Evolutionary conservation across 179 eudicot genomes (phyloP).

Genomic region (Spergularia azorica): DNA sequence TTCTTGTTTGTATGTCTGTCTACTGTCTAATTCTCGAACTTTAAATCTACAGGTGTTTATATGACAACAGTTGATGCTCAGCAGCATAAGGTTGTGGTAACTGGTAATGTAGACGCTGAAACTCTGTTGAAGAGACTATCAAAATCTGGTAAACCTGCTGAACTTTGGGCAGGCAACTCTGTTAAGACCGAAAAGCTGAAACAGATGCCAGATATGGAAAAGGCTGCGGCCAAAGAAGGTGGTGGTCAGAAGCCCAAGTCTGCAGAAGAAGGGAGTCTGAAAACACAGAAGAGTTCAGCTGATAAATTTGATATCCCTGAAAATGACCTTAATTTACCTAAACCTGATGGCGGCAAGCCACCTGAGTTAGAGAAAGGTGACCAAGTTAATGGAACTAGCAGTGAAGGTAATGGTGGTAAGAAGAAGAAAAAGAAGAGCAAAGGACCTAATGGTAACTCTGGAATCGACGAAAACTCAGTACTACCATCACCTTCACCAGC

Average conservation of each 20-base stretch:
- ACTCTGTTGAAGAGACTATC: slow-evolving; percentile 35
- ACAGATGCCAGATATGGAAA: slow-evolving; percentile 15
- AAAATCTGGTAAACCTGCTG: slow-evolving; percentile 43
- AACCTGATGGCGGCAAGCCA: slow-evolving; percentile 12
- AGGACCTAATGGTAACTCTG: slow-evolving; percentile 16
- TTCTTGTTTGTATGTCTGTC: too few relatives aligned
- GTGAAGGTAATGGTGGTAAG: slow-evolving; percentile 14
- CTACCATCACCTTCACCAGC: slow-evolving; percentile 1
- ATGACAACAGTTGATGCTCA: slow-evolving; percentile 35
- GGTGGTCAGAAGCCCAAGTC: slow-evolving; percentile 9
- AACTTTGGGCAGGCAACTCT: slow-evolving; percentile 36
- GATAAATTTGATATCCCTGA: slow-evolving; percentile 20
- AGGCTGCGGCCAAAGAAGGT: background rate
- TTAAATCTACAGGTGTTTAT: slow-evolving; percentile 38
- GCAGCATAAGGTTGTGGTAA: slow-evolving; percentile 46
- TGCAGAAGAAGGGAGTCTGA: slow-evolving; percentile 11
- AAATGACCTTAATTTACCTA: slow-evolving; percentile 8
- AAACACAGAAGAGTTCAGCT: slow-evolving; percentile 19
- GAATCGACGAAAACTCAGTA: background rate
- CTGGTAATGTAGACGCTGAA: slow-evolving; percentile 39
- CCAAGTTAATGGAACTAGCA: slow-evolving; percentile 17
- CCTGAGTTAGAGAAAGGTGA: background rate
- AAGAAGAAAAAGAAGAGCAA: slow-evolving; percentile 38
- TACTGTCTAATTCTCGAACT: too few relatives aligned
- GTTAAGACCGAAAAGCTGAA: slow-evolving; percentile 21